Evolutionary conservation across 805 yeast species (phyloP).

Genomic region (Candida sanyiensis): DNA sequence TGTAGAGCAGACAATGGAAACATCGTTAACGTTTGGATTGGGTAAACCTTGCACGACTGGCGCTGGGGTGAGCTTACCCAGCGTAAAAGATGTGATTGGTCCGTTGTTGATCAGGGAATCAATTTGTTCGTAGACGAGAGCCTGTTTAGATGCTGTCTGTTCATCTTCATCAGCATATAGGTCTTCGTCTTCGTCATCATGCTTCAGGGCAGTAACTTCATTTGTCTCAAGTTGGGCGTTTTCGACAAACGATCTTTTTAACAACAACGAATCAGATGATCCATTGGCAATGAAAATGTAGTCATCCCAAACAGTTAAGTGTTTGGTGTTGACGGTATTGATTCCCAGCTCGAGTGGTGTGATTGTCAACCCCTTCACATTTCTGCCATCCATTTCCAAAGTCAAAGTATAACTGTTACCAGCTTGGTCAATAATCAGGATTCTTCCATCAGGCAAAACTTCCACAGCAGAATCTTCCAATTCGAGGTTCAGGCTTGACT

Average conservation of each 20-base stretch:
- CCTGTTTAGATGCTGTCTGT: constrained; percentile 15
- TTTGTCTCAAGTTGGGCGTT: not conserved
- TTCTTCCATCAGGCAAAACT: constrained; percentile 27
- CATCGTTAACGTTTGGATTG: constrained; percentile 63
- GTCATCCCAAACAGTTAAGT: constrained; percentile 24
- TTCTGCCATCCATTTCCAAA: constrained; percentile 34
- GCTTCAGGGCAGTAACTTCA: constrained; percentile 34
- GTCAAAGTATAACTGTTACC: constrained; percentile 25
- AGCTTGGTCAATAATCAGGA: constrained; percentile 35
- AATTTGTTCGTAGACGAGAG: constrained; percentile 37
- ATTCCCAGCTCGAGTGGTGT: constrained; percentile 22
- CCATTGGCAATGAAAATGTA: constrained; percentile 54
- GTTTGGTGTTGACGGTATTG: constrained; percentile 30
- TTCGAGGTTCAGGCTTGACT: constrained; percentile 43
- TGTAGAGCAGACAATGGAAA: constrained; percentile 61
- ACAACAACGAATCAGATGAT: constrained; percentile 52
- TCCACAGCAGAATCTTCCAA: constrained; percentile 48
- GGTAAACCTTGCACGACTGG: constrained; percentile 52
- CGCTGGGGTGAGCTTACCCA: constrained; percentile 56
- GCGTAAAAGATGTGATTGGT: constrained; percentile 62
- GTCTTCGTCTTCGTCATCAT: constrained; percentile 34
- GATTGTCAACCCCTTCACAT: constrained; percentile 26
- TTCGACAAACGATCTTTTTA: constrained; percentile 19
- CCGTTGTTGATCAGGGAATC: constrained; percentile 64
- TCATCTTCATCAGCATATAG: constrained; percentile 29